Evolutionary conservation across 2,329 filamentous ascomycete species (phyloP).

Genomic region (Thelonectria blattea): DNA sequence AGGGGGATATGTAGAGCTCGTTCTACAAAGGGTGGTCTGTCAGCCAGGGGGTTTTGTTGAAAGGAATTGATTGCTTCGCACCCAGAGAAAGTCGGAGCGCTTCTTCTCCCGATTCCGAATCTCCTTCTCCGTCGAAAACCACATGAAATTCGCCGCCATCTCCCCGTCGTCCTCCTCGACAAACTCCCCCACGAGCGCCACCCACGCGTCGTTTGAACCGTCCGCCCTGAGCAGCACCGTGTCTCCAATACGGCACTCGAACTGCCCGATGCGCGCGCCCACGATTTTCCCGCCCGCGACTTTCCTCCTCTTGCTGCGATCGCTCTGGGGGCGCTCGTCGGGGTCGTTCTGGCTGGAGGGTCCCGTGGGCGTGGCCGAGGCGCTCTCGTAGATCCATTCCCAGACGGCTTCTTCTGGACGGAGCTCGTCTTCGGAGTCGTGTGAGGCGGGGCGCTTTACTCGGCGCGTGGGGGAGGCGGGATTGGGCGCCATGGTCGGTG

Average conservation of each 20-base stretch:
- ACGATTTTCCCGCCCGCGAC: constrained; percentile 62
- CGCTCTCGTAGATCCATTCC: constrained; percentile 74
- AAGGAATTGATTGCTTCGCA: constrained; percentile 41
- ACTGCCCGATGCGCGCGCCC: constrained; percentile 81
- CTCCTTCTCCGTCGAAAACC: constrained; percentile 93
- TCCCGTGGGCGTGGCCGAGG: constrained; percentile 44
- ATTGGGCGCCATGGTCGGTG: constrained; percentile 34
- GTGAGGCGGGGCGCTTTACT: constrained; percentile 47
- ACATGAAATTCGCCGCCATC: constrained; percentile 89
- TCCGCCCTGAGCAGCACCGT: constrained; percentile 87
- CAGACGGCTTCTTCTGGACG: constrained; percentile 74
- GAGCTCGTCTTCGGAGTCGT: constrained; percentile 89
- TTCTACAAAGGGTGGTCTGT: constrained; percentile 57
- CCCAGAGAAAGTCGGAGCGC: constrained; percentile 75
- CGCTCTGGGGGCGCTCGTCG: constrained; percentile 37
- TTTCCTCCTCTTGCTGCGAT: constrained; percentile 47
- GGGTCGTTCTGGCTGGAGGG: constrained; percentile 6
- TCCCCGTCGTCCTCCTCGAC: constrained; percentile 66
- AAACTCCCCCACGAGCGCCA: constrained; percentile 87
- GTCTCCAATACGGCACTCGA: constrained; percentile 83
- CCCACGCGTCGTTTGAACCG: constrained; percentile 86
- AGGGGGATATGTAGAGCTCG: constrained; percentile 88
- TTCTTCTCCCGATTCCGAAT: constrained; percentile 85
- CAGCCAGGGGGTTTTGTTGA: neutral
- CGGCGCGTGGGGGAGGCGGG: constrained; percentile 26